Evolutionary conservation across 2,329 filamentous ascomycete species (phyloP).

Genomic region (Aureobasidium sp.): DNA sequence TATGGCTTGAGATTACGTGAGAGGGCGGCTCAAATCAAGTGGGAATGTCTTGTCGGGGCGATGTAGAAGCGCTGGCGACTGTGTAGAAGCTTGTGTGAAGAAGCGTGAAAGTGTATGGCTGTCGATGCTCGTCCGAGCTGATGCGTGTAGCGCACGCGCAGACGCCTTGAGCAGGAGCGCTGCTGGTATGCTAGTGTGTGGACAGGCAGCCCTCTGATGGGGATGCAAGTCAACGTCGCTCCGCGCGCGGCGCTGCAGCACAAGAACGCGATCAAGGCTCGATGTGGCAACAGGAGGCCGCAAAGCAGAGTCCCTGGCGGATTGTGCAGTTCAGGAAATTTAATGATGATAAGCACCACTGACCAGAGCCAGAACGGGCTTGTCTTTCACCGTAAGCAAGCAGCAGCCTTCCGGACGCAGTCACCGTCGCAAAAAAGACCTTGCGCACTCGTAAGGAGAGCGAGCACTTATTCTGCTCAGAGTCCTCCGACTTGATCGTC

Average conservation of each 20-base stretch:
- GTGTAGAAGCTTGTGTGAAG: constrained; percentile 5
- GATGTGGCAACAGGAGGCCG: constrained; percentile 11
- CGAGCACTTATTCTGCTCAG: constrained; percentile 12
- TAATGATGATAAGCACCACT: constrained; percentile 14
- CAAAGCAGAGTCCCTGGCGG: constrained; percentile 7
- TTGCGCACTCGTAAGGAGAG: constrained; percentile 14
- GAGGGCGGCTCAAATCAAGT: constrained; percentile 12
- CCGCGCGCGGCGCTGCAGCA: constrained; percentile 7
- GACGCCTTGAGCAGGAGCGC: neutral
- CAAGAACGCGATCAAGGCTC: constrained; percentile 9
- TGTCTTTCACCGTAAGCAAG: constrained; percentile 11
- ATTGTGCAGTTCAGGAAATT: neutral
- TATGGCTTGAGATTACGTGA: constrained; percentile 13
- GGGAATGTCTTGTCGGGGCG: constrained; percentile 12
- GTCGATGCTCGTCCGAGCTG: neutral
- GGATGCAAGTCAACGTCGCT: constrained; percentile 4
- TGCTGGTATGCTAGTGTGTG: constrained; percentile 3
- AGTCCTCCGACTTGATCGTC: constrained; percentile 10
- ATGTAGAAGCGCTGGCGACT: constrained; percentile 2
- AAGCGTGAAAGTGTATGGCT: constrained; percentile 5
- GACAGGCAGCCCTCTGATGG: neutral
- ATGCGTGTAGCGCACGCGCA: neutral
- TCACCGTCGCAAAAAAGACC: constrained; percentile 14
- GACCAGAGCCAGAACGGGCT: constrained; percentile 11
- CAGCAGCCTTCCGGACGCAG: constrained; percentile 9